Conservation (phyloP, 2,329 filamentous ascomycete species). For the Pyrenophora graminea region DNA sequence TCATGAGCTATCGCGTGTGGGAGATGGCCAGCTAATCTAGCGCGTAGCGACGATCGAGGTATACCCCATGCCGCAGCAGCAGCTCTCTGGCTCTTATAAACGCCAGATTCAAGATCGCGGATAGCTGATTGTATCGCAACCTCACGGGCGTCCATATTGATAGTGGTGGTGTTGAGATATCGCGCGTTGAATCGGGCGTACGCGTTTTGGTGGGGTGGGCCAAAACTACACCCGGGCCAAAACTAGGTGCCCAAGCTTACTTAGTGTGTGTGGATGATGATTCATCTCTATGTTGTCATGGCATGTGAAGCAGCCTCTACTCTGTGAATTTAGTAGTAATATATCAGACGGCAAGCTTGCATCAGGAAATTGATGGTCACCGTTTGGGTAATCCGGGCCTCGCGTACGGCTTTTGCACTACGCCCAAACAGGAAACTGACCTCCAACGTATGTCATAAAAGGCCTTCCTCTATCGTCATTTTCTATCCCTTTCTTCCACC, state of each 20-base stretch:
- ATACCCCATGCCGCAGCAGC: slow-evolving; percentile 7
- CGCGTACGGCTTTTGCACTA: slow-evolving; percentile 1
- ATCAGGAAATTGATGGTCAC: not conserved
- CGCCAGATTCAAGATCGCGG: slow-evolving; percentile 3
- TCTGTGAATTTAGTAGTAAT: not conserved
- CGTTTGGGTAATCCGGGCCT: slow-evolving; percentile 1
- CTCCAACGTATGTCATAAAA: not conserved
- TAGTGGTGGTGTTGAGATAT: not conserved
- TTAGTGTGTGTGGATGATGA: no score
- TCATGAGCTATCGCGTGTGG: not conserved
- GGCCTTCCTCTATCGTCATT: not conserved
- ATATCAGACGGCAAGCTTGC: slow-evolving; percentile 1
- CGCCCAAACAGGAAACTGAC: not conserved
- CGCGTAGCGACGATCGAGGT: not conserved
- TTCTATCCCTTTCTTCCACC: not conserved
- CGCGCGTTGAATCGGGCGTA: not conserved
- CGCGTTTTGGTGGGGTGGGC: no score
- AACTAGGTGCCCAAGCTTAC: no score
- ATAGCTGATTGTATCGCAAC: slow-evolving; percentile 8
- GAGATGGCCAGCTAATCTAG: not conserved
- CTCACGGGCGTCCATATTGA: slow-evolving; percentile 5
- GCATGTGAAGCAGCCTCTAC: no score
- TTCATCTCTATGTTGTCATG: no score
- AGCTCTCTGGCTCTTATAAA: not conserved
- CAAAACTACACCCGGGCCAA: no score